Base-by-base conservation (phyloP, 495 filamentous ascomycete genomes). In the Penicillium turbatum region DNA sequence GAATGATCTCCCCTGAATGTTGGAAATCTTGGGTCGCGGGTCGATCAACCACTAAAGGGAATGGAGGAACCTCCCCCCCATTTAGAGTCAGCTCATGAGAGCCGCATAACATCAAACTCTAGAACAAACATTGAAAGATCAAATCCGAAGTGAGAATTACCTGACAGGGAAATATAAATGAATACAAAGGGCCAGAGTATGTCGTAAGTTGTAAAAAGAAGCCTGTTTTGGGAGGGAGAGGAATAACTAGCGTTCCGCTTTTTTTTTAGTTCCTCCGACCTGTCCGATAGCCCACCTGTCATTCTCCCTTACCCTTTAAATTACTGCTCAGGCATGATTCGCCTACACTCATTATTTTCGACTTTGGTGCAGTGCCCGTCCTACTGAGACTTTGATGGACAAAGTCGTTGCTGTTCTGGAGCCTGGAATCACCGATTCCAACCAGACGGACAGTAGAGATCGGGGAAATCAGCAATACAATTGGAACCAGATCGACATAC, bases 401-500 rank as follows among this genome's bases (percentile, higher is more conserved):
- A 35, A 48, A 31, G 47, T 39, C 35, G 47, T 17, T 49, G 31
- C 51, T 46, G 51, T 46, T 30, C 39, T 53, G 51, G 51, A 51
- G 39, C 19, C 31, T 48, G 46, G 49, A 51, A 43, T 53, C 24
- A 21, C 26, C 17, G 31, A 27, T 44, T 44, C 50, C 41, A 24
- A 43, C 49, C 39, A 51, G 49, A 40, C 38, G 19, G 43, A 61
- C 52, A 60, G 60, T 55, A 35, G 39, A 53, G 43, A 43, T 19
- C 29, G 12, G 54, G 48, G 35, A 43, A 36, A 47, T 19, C 61
- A 31, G 48, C 60, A 59, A 57, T 48, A 63, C 67, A 61, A 54
- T 72, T 62, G 54, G 56, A 48, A 47, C 30, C 27, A 47, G 49
- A 52, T 51, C 38, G 46, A 40, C 15, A 38, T 44, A 37, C 58